Conservation (phyloP, 495 filamentous ascomycete species). For the Trichoderma asperelloides region DNA sequence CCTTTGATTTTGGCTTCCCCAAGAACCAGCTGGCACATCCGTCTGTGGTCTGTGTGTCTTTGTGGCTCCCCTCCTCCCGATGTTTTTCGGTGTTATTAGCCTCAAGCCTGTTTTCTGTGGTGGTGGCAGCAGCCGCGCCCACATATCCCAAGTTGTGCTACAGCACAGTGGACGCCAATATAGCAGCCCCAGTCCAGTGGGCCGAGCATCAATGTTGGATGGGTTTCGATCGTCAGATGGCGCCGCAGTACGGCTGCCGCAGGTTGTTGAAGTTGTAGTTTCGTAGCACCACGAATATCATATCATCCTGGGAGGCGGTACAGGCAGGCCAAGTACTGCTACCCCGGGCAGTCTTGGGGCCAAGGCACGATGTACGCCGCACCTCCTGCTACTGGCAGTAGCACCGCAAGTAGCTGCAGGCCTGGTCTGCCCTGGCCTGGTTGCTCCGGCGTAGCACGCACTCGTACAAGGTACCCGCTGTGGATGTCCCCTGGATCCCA, state of each 20-base stretch:
- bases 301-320: not conserved
- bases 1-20: not conserved
- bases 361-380: not conserved
- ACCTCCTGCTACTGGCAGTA: not conserved
- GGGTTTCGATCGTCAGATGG: not conserved
- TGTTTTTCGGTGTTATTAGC: conserved; percentile 1
- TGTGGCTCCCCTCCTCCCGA: not conserved
- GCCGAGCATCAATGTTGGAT: not conserved
- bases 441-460: not conserved
- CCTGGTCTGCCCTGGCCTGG: not conserved
- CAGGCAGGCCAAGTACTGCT: not conserved
- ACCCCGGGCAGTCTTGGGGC: not conserved
- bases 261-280: too few species aligned
- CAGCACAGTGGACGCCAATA: not conserved
- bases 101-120: not conserved
- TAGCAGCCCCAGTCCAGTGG: not conserved
- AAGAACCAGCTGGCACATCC: not conserved
- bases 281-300: not conserved
- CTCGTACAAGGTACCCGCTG: conserved; percentile 1
- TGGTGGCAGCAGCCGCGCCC: not conserved
- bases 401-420: too few species aligned
- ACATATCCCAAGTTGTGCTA: not conserved
- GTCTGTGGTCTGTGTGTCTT: not conserved
- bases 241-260: too few species aligned
- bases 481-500: not conserved